These are phyloP conservation scores for Boletus reticuloceps DNA, from an alignment of 768 basidiomycete species.

Conservation along the genomic window DNA sequence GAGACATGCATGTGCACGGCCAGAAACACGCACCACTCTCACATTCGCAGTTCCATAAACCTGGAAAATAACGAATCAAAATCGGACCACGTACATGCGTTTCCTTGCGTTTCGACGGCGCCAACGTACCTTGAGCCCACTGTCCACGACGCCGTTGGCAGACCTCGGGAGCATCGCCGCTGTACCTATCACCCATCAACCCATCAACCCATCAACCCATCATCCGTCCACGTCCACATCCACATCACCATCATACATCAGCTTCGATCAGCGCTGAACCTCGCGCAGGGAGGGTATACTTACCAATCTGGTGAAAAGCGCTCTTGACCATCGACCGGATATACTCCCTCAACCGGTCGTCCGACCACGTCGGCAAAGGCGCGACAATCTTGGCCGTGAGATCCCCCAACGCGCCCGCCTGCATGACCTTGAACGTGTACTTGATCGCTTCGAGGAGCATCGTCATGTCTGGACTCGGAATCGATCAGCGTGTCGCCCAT, in stretches of 20 bases:
- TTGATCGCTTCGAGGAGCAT: conserved; percentile 16
- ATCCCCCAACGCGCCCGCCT: conserved; percentile 13
- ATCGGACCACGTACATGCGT: too few species aligned
- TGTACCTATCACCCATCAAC: not conserved
- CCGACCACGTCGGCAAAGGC: conserved; percentile 13
- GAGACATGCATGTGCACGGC: too few species aligned
- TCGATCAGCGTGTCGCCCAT: not conserved
- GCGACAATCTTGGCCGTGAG: conserved; percentile 11
- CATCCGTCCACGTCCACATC: too few species aligned
- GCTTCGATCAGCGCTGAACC: too few species aligned
- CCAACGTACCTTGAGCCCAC: conserved; percentile 9
- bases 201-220: too few species aligned
- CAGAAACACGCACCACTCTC: conserved; percentile 4
- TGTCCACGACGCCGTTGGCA: conserved; percentile 12
- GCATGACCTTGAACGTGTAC: conserved; percentile 11
- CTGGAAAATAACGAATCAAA: not conserved
- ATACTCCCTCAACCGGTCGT: conserved; percentile 13
- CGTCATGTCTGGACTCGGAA: conserved; percentile 4
- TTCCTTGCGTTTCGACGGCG: too few species aligned
- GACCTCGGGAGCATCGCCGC: conserved; percentile 17
- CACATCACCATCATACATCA: too few species aligned
- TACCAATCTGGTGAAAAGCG: conserved; percentile 6
- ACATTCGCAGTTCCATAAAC: conserved; percentile 18
- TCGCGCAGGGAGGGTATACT: too few species aligned
- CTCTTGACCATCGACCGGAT: conserved; percentile 6